Evolutionary conservation across 352 stramenopile genomes (phyloP), one percentile per base, ranked within the genome.

Genomic region (Globisporangium ultimum): DNA sequence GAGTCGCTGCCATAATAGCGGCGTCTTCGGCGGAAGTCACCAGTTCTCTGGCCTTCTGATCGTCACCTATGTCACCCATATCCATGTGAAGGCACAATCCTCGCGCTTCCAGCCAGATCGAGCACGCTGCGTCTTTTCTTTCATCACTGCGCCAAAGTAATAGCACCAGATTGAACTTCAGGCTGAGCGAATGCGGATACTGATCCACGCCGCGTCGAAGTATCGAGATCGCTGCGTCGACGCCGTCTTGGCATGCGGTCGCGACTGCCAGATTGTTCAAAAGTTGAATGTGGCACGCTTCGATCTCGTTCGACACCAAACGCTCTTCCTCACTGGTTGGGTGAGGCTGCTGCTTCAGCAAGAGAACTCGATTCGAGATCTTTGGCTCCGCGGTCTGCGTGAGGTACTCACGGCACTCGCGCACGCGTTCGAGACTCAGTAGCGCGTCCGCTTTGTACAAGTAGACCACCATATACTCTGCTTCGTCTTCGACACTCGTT

Each of bases 391-490:
- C 67, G 32, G 53, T 50, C 1, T 63, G 32, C 12, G 68, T 62
- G 10, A 95, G 63, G 9, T 78, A 78, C 20, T 64, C 24, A 2
- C 69, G 61, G 42, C 80, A 91, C 24, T 88, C 80, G 32, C 76
- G 61, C 2, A 93, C 71, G n/a, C 70, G 72, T 56, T 93, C 84
- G 43, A 93, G 68, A 55, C 82, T 89, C 18, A 95, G 52, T 24
- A 93, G 65, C 13, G 84, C 80, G 28, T 95, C 86, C 2, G 82
- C 78, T 63, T 81, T 87, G 67, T 91, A 91, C 12, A 91, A 74
- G 0, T 77, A 51, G 9, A 85, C 14, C 12, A 79, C 42, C 6
- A 73, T 22, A 48, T 50, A 46, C 53, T 17, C 18, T 50, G 54
- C 24, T 20, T 8, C 15, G 11, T 34, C 6, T 18, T 3, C 11